Percentiles rank a stretch among this genome's conserved stretches.
phyloP scores from a whole-genome alignment of 768 basidiomycete genomes.

The Phlebiopsis gigantea region DNA sequence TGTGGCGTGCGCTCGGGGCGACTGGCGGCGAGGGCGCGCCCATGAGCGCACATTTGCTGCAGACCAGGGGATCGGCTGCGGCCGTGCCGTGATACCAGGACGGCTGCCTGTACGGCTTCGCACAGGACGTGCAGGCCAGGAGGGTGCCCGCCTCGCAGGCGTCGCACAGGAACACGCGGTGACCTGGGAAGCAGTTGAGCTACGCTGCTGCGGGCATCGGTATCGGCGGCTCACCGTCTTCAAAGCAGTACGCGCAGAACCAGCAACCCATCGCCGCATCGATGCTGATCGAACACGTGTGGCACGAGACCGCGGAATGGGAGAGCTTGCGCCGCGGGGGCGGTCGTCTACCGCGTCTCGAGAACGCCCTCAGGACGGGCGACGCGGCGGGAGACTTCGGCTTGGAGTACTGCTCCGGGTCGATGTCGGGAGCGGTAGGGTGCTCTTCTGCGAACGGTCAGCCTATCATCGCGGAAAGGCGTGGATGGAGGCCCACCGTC shows the following conservation, averaged over 20 bases:
- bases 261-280: conserved; percentile 8
- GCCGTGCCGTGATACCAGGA: conserved; percentile 2
- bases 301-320: not conserved
- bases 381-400: not conserved
- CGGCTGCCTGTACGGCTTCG: conserved; percentile 5
- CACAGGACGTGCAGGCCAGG: conserved; percentile 1
- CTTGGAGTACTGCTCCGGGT: not conserved
- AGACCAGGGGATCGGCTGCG: not conserved
- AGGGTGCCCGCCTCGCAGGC: conserved; percentile 7
- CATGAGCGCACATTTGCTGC: not conserved
- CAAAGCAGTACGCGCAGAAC: conserved; percentile 15
- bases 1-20: not conserved
- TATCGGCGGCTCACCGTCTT: not conserved
- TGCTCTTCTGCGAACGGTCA: not conserved
- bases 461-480: not conserved
- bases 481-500: not conserved
- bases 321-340: not conserved
- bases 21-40: not conserved
- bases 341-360: not conserved
- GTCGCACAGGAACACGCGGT: conserved; percentile 12
- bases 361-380: not conserved
- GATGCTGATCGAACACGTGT: not conserved
- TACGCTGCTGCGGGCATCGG: not conserved
- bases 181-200: not conserved
- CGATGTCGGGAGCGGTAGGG: not conserved